These are phyloP conservation scores for Rosa chinensis DNA, from an alignment of 306 rosid species.

Conservation along the genomic window DNA sequence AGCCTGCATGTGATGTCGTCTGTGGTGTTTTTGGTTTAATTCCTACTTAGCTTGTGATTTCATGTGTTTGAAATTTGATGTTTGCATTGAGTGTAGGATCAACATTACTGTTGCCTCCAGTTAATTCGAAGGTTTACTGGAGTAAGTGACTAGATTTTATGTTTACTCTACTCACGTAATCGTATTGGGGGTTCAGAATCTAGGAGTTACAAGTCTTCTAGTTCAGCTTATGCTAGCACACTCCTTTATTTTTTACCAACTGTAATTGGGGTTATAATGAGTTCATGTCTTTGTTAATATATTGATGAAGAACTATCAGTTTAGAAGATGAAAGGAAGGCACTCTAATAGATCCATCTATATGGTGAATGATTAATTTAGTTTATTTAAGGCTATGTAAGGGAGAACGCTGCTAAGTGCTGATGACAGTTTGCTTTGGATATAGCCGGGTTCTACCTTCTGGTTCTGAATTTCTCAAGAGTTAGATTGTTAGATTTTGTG, in stretches of 20 bases:
- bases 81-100: constrained; percentile 10
- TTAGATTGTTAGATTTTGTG: constrained; percentile 12
- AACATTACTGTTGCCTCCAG: background rate
- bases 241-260: background rate
- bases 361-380: background rate
- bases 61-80: constrained; percentile 11
- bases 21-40: constrained; percentile 1
- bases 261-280: background rate
- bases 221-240: background rate
- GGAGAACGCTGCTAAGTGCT: background rate
- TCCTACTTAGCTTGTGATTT: constrained; percentile 14
- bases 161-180: background rate
- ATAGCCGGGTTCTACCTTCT: background rate
- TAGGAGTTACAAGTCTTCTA: background rate
- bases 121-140: background rate
- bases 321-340: background rate
- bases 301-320: background rate
- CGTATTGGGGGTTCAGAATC: background rate
- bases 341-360: background rate
- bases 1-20: constrained; percentile 25
- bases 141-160: background rate
- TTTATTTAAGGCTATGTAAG: background rate
- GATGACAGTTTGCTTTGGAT: background rate
- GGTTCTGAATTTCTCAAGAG: background rate
- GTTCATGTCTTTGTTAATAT: background rate